A percentile compares a stretch with the other conserved stretches of the same genome.
Conservation (phyloP, 495 filamentous ascomycete species). For the Penicillium crystallinum region DNA sequence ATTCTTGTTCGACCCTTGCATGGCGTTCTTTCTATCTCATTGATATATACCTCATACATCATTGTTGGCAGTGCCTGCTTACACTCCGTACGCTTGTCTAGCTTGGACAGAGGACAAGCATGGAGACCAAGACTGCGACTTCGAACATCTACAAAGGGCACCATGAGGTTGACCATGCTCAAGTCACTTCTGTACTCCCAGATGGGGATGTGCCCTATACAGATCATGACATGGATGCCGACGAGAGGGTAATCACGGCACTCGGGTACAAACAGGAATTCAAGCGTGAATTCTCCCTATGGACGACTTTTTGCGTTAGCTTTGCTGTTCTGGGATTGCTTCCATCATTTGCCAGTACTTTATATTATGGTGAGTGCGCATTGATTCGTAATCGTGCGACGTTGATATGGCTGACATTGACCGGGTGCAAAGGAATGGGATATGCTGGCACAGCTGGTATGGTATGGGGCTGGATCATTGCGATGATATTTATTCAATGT, state of each 20-base stretch:
- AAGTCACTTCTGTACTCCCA: constrained; percentile 64
- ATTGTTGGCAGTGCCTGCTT: background rate
- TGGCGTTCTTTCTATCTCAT: background rate
- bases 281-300: constrained; percentile 78
- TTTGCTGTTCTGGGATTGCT: constrained; percentile 72
- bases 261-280: constrained; percentile 78
- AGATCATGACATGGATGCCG: constrained; percentile 48
- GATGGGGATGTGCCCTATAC: constrained; percentile 58
- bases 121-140: constrained; percentile 10
- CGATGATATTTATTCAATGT: constrained; percentile 70
- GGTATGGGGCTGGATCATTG: constrained; percentile 78
- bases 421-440: constrained; percentile 51
- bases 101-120: background rate
- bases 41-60: background rate
- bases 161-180: constrained; percentile 42
- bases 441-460: constrained; percentile 79
- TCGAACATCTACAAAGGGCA: constrained; percentile 21
- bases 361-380: constrained; percentile 55
- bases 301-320: constrained; percentile 74
- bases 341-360: constrained; percentile 68
- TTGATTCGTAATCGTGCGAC: background rate
- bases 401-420: constrained; percentile 10
- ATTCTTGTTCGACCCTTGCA: background rate
- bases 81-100: background rate
- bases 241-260: constrained; percentile 65